These are phyloP conservation scores for Tetrapyrgos nigripes DNA, from an alignment of 1,284 basidiomycete species.

Conservation along the genomic window DNA sequence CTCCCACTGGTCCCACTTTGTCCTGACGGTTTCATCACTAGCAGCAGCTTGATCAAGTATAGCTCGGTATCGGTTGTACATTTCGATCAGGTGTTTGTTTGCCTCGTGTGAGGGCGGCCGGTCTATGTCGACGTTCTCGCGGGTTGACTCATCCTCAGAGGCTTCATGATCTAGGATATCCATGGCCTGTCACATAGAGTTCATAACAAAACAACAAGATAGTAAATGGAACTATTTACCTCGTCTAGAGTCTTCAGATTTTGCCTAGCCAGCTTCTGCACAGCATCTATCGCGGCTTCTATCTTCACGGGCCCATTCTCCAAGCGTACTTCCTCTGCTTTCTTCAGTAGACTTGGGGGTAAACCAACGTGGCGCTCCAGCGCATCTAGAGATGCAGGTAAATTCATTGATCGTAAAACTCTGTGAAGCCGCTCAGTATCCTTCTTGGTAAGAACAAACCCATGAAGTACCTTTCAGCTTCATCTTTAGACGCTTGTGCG, in stretches of 20 bases:
- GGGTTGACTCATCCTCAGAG: conserved; percentile 81
- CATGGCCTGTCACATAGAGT: conserved; percentile 63
- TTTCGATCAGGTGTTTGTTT: conserved; percentile 76
- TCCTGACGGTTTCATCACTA: conserved; percentile 78
- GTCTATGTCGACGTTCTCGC: conserved; percentile 52
- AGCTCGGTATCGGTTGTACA: conserved; percentile 72
- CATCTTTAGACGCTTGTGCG: conserved; percentile 72
- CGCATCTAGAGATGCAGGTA: conserved; percentile 90
- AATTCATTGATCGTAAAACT: conserved; percentile 73
- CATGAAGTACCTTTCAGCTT: conserved; percentile 62
- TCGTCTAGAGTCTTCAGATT: conserved; percentile 77
- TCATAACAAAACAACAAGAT: neutral
- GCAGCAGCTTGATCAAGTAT: conserved; percentile 78
- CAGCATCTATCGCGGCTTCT: conserved; percentile 75
- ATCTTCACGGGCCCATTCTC: conserved; percentile 82
- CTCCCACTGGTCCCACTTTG: conserved; percentile 91
- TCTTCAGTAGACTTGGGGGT: conserved; percentile 87
- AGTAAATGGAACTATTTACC: conserved; percentile 47
- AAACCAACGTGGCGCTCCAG: conserved; percentile 87
- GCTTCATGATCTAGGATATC: conserved; percentile 91
- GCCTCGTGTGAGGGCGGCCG: conserved; percentile 79
- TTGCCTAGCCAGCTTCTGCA: conserved; percentile 70
- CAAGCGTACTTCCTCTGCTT: conserved; percentile 85
- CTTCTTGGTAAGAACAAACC: neutral
- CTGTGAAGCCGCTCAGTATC: conserved; percentile 44